Evolutionary conservation across 768 basidiomycete species (phyloP).

Genomic region (Mycena latifolia): DNA sequence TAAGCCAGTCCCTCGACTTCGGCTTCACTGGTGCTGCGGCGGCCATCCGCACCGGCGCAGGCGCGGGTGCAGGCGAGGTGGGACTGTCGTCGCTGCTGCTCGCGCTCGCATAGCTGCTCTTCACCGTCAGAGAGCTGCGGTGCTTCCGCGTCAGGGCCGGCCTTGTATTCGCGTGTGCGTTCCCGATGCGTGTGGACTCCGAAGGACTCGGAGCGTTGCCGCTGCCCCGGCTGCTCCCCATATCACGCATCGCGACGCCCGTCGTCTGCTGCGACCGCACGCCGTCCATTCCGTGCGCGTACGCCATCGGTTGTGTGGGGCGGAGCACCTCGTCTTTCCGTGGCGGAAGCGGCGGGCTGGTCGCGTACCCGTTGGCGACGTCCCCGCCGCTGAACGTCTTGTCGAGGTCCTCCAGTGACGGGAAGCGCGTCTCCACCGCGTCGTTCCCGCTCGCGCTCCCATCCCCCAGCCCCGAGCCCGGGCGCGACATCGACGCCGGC

Average conservation of each 20-base stretch:
- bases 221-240: conserved; percentile 26
- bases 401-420: conserved; percentile 89
- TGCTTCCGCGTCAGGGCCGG: conserved; percentile 65
- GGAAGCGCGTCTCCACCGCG: conserved; percentile 81
- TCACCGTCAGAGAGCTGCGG: conserved; percentile 60
- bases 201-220: conserved; percentile 23
- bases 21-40: conserved; percentile 9
- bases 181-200: conserved; percentile 2
- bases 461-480: conserved; percentile 45
- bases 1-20: conserved; percentile 76
- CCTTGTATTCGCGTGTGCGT: conserved; percentile 41
- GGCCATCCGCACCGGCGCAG: too few species aligned
- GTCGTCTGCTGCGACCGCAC: conserved; percentile 70
- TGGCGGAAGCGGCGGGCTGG: conserved; percentile 22
- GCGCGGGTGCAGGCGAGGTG: neutral
- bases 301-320: conserved; percentile 35
- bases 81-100: conserved; percentile 27
- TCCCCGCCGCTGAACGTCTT: conserved; percentile 27
- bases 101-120: conserved; percentile 42
- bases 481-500: conserved; percentile 44
- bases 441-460: too few species aligned
- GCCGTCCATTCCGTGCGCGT: conserved; percentile 48
- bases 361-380: conserved; percentile 22
- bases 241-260: conserved; percentile 63
- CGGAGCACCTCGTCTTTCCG: conserved; percentile 35